Evolutionary conservation across 2,329 filamentous ascomycete species (phyloP), one percentile per base, ranked within the genome.

Genomic region (Lachnum nothofagi): DNA sequence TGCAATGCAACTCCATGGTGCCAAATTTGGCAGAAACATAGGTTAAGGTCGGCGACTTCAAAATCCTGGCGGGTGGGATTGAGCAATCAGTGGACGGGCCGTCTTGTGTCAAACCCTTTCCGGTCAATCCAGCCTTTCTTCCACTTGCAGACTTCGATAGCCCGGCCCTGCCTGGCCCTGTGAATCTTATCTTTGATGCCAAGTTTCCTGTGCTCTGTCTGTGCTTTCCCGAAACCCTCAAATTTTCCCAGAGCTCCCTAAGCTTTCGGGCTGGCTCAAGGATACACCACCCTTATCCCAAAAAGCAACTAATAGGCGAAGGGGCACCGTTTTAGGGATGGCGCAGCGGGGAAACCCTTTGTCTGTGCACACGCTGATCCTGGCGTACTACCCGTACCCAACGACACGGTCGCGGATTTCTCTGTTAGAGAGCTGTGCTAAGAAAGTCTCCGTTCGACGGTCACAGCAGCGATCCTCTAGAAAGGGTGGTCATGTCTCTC

Each of bases 271-370:
- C n/a, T 40, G 38, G 16, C 37, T 35, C 27, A 35, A 14, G 25
- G 19, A 12, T 24, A 39, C 37, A 23, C 37, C 37, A 31, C 16
- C 31, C 31, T 27, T 22, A 41, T 46, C 44, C 44, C 23, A 44
- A 49, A 44, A 44, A 27, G 46, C 46, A 38, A 49, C 34, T n/a
- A 27, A 42, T 46, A 48, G 45, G 33, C 49, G 49, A 52, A 27
- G 17, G 19, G 19, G 35, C 16, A 3, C 16, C 39, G 33, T 24
- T 51, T 51, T 40, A 9, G 41, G 44, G 17, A 42, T 47, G 33
- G 49, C 35, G 41, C 25, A 35, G 49, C 40, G 37, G 44, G 44
- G 49, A 24, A 34, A 29, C 14, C 7, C 4, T 8, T 22, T 46
- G n/a, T 38, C 24, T 19, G 25, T 24, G 34, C 19, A 23, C 33